Percentiles rank a stretch among this genome's conserved stretches.
phyloP scores from a whole-genome alignment of 1,139 yeast species.

The Yamadazyma sp. region DNA sequence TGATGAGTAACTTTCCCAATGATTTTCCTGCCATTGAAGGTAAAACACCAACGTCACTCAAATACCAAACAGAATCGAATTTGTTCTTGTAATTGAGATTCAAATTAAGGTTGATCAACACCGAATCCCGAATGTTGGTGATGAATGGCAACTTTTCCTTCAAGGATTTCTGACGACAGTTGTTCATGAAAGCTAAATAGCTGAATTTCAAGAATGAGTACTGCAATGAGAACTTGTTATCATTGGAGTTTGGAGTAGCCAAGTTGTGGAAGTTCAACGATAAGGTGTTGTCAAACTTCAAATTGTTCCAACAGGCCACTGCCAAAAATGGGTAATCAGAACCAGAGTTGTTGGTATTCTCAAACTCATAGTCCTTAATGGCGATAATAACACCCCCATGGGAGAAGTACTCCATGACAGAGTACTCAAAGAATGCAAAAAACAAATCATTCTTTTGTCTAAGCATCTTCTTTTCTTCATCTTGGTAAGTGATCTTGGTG shows the following conservation, averaged over 20 bases:
- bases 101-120: slow-evolving; percentile 18
- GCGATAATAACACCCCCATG: slow-evolving; percentile 34
- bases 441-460: slow-evolving; percentile 35
- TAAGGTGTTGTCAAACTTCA: slow-evolving; percentile 27
- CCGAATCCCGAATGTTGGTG: slow-evolving; percentile 29
- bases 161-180: slow-evolving; percentile 35
- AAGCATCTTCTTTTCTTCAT: slow-evolving; percentile 15
- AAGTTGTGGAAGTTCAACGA: slow-evolving; percentile 19
- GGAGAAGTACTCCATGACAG: slow-evolving; percentile 36
- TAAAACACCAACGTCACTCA: slow-evolving; percentile 40
- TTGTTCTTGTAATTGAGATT: slow-evolving; percentile 15
- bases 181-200: slow-evolving; percentile 32
- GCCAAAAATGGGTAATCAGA: slow-evolving; percentile 29
- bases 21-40: slow-evolving; percentile 44
- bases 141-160: slow-evolving; percentile 37
- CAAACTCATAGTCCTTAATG: slow-evolving; percentile 36
- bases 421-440: slow-evolving; percentile 37
- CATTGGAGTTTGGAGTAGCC: slow-evolving; percentile 19
- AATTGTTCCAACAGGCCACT: slow-evolving; percentile 39
- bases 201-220: slow-evolving; percentile 28
- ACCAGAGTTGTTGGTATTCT: slow-evolving; percentile 14
- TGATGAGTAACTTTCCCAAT: slow-evolving; percentile 34
- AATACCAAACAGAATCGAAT: slow-evolving; percentile 34
- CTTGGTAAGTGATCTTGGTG: slow-evolving; percentile 25
- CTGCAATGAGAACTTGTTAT: slow-evolving; percentile 26